These are phyloP conservation scores for Mucor piriformis DNA, from an alignment of 371 early-diverging fungal species.

Conservation along the genomic window DNA sequence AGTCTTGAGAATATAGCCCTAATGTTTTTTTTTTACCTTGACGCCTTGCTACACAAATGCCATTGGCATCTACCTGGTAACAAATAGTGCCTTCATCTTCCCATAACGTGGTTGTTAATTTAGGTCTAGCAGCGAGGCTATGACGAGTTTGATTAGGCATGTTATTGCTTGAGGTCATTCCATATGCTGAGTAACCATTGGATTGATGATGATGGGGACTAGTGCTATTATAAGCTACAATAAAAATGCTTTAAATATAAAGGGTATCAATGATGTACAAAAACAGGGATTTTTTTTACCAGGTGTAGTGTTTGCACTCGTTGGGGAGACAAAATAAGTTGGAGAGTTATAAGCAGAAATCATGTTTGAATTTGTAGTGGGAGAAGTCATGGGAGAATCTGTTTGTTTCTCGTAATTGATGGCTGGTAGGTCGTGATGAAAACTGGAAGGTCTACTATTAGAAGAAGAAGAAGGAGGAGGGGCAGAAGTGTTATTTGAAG, in stretches of 20 bases:
- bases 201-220: not conserved
- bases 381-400: not conserved
- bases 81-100: constrained; percentile 84
- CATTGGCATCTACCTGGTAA: constrained; percentile 81
- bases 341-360: constrained; percentile 16
- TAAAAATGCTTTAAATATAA: not conserved
- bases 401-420: not conserved
- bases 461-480: constrained; percentile 19
- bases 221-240: constrained; percentile 1
- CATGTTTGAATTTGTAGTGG: constrained; percentile 6
- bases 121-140: constrained; percentile 48
- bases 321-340: constrained; percentile 22
- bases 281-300: too few species aligned
- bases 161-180: not conserved
- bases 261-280: not conserved
- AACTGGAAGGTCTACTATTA: not conserved
- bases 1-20: too few species aligned
- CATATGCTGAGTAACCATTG: not conserved
- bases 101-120: constrained; percentile 80
- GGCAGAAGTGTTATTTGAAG: constrained; percentile 2
- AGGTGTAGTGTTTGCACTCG: not conserved
- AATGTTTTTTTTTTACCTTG: constrained; percentile 50
- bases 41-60: constrained; percentile 81
- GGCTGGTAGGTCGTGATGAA: not conserved
- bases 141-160: constrained; percentile 19